Conservation (phyloP, 352 stramenopile genomes). For the Globisporangium spinosum region DNA sequence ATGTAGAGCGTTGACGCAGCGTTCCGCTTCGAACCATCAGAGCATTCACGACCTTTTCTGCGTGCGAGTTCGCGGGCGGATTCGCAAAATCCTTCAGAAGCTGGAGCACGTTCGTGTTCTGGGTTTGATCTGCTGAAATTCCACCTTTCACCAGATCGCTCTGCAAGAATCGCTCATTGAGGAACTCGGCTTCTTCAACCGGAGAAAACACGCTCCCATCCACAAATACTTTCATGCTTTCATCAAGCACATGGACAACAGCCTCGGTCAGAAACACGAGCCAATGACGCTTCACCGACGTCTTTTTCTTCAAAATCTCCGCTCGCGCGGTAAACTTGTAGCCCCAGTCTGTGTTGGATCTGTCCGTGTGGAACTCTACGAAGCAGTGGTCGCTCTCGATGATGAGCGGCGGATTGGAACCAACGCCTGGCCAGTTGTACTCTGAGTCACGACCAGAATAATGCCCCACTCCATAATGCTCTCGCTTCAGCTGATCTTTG, state of each 20-base stretch:
- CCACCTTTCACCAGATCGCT: conserved; percentile 72
- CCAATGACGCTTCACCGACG: conserved; percentile 59
- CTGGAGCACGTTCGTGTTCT: conserved; percentile 51
- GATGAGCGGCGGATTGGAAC: conserved; percentile 52
- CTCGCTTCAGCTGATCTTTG: conserved; percentile 51
- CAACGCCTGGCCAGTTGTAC: conserved; percentile 79
- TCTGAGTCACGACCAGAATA: conserved; percentile 76
- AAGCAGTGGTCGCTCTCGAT: conserved; percentile 80
- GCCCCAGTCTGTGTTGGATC: conserved; percentile 82
- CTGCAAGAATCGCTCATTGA: conserved; percentile 51
- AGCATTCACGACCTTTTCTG: conserved; percentile 40
- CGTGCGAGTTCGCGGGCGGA: conserved; percentile 33
- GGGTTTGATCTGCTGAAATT: conserved; percentile 35
- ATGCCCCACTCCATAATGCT: conserved; percentile 62
- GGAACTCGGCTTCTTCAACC: conserved; percentile 43
- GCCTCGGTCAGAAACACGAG: conserved; percentile 48
- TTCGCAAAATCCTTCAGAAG: conserved; percentile 61
- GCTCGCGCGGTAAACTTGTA: conserved; percentile 71
- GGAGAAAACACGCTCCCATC: conserved; percentile 43
- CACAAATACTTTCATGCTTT: conserved; percentile 47
- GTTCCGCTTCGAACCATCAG: conserved; percentile 31
- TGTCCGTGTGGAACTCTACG: conserved; percentile 83
- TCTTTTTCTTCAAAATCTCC: conserved; percentile 61
- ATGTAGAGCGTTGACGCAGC: conserved; percentile 9
- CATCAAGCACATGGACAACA: conserved; percentile 44